A percentile compares a stretch with the other conserved stretches of the same genome.
phyloP scores from a whole-genome alignment of 2,329 filamentous ascomycete species.

The Neoarthrinium moseri region DNA sequence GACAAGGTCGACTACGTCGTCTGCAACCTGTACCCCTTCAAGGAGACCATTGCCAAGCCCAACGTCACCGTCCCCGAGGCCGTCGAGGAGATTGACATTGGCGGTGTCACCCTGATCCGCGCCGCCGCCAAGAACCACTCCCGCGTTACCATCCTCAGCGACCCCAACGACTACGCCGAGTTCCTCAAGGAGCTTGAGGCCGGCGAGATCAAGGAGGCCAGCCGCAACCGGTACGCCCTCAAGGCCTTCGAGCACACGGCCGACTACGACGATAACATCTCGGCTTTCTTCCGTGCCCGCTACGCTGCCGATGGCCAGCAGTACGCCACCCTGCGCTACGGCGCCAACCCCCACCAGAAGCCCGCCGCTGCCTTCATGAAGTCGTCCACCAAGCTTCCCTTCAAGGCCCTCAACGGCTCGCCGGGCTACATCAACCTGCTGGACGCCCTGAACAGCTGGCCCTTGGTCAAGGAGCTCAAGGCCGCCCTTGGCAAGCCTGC shows the following conservation, averaged over 20 bases:
- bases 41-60: slow-evolving; percentile 94
- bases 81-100: slow-evolving; percentile 98
- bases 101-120: slow-evolving; percentile 92
- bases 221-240: slow-evolving; percentile 84
- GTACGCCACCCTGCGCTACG: slow-evolving; percentile 85
- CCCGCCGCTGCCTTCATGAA: slow-evolving; percentile 81
- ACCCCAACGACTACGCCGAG: slow-evolving; percentile 89
- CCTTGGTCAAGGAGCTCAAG: slow-evolving; percentile 93
- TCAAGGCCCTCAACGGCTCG: slow-evolving; percentile 86
- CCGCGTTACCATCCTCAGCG: slow-evolving; percentile 92
- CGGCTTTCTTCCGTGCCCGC: slow-evolving; percentile 96
- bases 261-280: slow-evolving; percentile 92
- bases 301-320: slow-evolving; percentile 85
- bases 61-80: slow-evolving; percentile 96
- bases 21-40: slow-evolving; percentile 99
- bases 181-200: slow-evolving; percentile 89
- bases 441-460: slow-evolving; percentile 95
- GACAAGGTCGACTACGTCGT: slow-evolving; percentile 94
- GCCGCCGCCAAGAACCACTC: slow-evolving; percentile 98
- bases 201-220: slow-evolving; percentile 81
- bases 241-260: slow-evolving; percentile 99
- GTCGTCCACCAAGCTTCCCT: slow-evolving; percentile 76
- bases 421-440: slow-evolving; percentile 98
- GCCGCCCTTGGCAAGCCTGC: slow-evolving; percentile 83
- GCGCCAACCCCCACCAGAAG: slow-evolving; percentile 98